Evolutionary conservation across 495 filamentous ascomycete species (phyloP), one percentile per base, ranked within the genome.

Genomic region (Pyrenopolyporus hunteri): DNA sequence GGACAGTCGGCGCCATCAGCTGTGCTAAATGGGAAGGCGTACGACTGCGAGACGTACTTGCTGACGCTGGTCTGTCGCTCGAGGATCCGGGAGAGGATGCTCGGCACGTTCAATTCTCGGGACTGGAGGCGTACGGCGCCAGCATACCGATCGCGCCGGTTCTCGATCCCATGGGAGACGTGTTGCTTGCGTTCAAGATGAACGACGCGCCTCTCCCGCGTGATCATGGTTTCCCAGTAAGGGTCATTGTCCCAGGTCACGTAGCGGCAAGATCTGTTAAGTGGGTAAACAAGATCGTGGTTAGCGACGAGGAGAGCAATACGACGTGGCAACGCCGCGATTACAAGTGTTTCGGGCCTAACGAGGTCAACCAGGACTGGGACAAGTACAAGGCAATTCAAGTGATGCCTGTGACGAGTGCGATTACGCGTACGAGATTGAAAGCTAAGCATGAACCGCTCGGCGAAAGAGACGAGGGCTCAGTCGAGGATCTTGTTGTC

Each of bases 261-360:
- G 83, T 82, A 3, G 86, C 82, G 3, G 86, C 82, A 9, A 76
- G 85, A 25, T 83, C 78, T 42, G 86, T 89, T 10, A 89, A 89
- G 61, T 89, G 85, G 85, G 76, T 88, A 0, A 82, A 78, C 65
- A 78, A 77, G 16, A 85, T 89, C 48, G 81, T 78, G 3, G 70
- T 88, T 2, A 76, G 80, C 23, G 78, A 82, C 45, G 78, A 84
- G 54, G 86, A 88, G 54, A 83, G 78, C 22, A 66, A 64, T 1
- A 83, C 81, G 42, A 75, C 83, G 57, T 89, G 85, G 74, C 84
- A 87, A 64, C 77, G 80, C 10, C 76, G 74, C 28, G 86, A 88
- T 64, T 89, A 89, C 74, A 87, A 87, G 54, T 75, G 78, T 36
- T 81, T 88, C 19, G 85, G 85, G 0, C 85, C 84, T 2, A 81